Evolutionary conservation across 306 rosid species (phyloP), one percentile per base, ranked within the genome.

Genomic region (Sicyos baderoa): DNA sequence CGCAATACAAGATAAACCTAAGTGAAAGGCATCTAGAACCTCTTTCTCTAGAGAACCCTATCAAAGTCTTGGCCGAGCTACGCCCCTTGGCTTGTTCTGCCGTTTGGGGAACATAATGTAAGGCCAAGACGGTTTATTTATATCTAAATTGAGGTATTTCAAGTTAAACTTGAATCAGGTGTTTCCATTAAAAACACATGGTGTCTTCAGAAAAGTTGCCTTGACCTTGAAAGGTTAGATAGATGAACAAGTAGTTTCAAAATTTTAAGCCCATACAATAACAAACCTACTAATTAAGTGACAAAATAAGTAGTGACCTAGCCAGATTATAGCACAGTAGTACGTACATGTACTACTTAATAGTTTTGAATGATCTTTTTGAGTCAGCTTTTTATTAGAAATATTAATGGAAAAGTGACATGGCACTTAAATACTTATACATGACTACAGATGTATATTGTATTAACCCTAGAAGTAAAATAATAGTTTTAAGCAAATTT

Each of bases 141-240:
- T 16, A 11, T 29, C 67, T 35, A 60, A 60, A 60, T 60, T 60
- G 47, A 3, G 67, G 37, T n/a, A 60, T 60, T 42, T n/a, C 23
- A 16, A 16, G 67, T 32, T 60, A 15, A 60, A 60, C 67, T 60
- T 60, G 23, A 32, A 32, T 60, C 9, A 11, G 47, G 3, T 29
- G 67, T 9, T 60, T 32, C 22, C 23, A 60, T 16, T 32, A 16
- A 7, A 18, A 32, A 32, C 14, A 57, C 11, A 12, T 2, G 17
- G 17, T 14, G 62, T 22, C 63, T 13, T 25, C 63, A 59, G 66
- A 29, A 59, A 59, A 8, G 47, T n/a, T n/a, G 15, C 22, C 23
- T 60, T 60, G 3, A 60, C 3, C 67, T 60, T 15, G 47, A 60
- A 60, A 8, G 22, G 23, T 60, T n/a, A 58, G n/a, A n/a, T n/a